Conservation (phyloP, 1,139 yeast genomes). For the Scheffersomyces parashehatae region DNA sequence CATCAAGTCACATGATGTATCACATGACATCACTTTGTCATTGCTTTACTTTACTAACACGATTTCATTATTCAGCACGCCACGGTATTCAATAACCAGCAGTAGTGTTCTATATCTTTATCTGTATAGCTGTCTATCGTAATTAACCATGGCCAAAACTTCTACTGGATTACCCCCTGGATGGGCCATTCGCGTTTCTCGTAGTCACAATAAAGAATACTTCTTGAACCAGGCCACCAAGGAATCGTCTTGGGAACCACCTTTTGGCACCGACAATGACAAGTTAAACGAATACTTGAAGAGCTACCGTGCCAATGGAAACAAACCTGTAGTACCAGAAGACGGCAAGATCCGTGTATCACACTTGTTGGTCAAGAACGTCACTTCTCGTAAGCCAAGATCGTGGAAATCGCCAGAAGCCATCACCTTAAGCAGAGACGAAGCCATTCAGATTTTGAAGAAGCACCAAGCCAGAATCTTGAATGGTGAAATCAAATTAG, state of each 20-base stretch:
- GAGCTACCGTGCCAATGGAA: conserved; percentile 49
- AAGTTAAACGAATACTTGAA: conserved; percentile 58
- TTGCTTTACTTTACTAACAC: too few relatives aligned
- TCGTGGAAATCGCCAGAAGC: conserved; percentile 81
- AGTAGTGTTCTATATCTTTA: too few relatives aligned
- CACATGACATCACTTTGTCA: too few relatives aligned
- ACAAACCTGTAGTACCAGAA: conserved; percentile 58
- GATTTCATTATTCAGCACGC: too few relatives aligned
- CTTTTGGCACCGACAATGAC: conserved; percentile 73
- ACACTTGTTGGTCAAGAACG: conserved; percentile 82
- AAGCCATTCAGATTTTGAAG: conserved; percentile 68
- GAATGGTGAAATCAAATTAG: conserved; percentile 68
- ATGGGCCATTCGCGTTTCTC: conserved; percentile 81
- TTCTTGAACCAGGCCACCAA: conserved; percentile 69
- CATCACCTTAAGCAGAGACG: conserved; percentile 78
- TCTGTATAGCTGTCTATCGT: too few relatives aligned
- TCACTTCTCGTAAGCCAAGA: conserved; percentile 82
- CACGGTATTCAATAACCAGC: too few relatives aligned
- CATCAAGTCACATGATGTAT: too few relatives aligned
- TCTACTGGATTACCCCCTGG: conserved; percentile 80
- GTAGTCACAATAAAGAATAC: conserved; percentile 83
- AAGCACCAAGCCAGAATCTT: conserved; percentile 62
- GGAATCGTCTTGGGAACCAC: conserved; percentile 90
- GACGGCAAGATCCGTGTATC: conserved; percentile 48
- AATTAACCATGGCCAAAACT: conserved; percentile 12